A percentile compares a stretch with the other conserved stretches of the same genome.
These are phyloP conservation scores for Citrullus amarus DNA, from an alignment of 306 rosid species.

Conservation along the genomic window DNA sequence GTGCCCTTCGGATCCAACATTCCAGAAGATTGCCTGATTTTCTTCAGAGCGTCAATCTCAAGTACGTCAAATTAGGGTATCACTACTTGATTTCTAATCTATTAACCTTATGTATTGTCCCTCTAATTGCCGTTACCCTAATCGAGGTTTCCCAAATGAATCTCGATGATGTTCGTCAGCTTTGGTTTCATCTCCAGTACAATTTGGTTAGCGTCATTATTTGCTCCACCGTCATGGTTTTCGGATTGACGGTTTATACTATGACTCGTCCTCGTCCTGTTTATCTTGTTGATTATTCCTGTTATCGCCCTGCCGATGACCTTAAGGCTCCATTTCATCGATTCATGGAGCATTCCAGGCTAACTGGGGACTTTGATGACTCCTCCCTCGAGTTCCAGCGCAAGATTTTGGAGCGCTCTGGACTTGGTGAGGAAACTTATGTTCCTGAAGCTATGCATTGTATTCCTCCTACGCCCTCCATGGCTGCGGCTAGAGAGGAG, in stretches of 20 bases:
- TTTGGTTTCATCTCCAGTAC: slow-evolving; percentile 69
- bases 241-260: slow-evolving; percentile 48
- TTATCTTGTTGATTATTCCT: slow-evolving; percentile 44
- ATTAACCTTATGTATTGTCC: slow-evolving; percentile 37
- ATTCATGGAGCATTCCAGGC: slow-evolving; percentile 53
- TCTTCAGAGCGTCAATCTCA: slow-evolving; percentile 67
- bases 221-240: slow-evolving; percentile 42
- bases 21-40: slow-evolving; percentile 51
- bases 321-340: slow-evolving; percentile 41
- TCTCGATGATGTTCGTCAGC: slow-evolving; percentile 33
- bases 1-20: slow-evolving; percentile 37
- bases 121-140: slow-evolving; percentile 42
- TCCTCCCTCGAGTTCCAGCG: slow-evolving; percentile 65
- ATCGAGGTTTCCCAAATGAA: slow-evolving; percentile 51
- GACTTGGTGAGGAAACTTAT: slow-evolving; percentile 62
- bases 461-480: slow-evolving; percentile 47
- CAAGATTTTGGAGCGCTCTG: slow-evolving; percentile 54
- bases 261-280: slow-evolving; percentile 48
- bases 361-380: slow-evolving; percentile 47
- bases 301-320: slow-evolving; percentile 46
- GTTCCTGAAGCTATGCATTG: slow-evolving; percentile 57
- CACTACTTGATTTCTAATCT: slow-evolving; percentile 63
- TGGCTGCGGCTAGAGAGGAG: slow-evolving; percentile 57
- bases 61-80: slow-evolving; percentile 69
- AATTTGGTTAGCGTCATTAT: slow-evolving; percentile 39